Evolutionary conservation across 768 basidiomycete species (phyloP), one percentile per base, ranked within the genome.

Genomic region (Suillus subluteus): DNA sequence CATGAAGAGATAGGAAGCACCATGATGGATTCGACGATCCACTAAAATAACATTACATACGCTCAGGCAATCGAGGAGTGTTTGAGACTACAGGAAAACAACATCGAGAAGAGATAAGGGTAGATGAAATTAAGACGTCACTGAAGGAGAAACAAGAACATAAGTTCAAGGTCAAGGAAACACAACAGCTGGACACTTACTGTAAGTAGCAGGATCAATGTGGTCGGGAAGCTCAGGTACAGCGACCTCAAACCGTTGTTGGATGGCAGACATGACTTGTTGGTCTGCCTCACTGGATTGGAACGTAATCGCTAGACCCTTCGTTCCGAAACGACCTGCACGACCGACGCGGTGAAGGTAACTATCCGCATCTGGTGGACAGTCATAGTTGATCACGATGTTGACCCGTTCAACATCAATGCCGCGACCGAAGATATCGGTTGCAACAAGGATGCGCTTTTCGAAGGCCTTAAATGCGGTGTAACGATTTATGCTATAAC

Each of bases 401-500:
- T 99, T 99, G 73, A 99, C 98, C 68, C 98, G 95, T 78, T 99
- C 98, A 26, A 99, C 97, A 82, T 99, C 98, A 70, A 99, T 99
- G 70, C 97, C 98, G 78, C 98, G 94, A 67, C 98, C 98, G 68
- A 99, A 99, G 71, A 99, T 99, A 78, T 99, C 98, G 23, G 98
- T 99, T 23, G 96, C 97, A 50, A 99, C 98, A 23, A 99, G 86
- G 70, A 99, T 98, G 70, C 98, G 95, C 82, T 98, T 99, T 83
- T 99, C 98, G 71, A 99, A 99, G 21, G 94, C 94, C 81, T 99
- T 99, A 87, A 99, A 99, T 44, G 96, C 95, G 35, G 94, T 93
- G 82, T 99, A 99, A 18, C 97, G 93, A 65, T 86, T 87, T 78
- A 99, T 99, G 66, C 96, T 97, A 75, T 26, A 71, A 63, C n/a